Evolutionary conservation across 148 eudicot species (phyloP).

Genomic region (Persicaria tinctoria): DNA sequence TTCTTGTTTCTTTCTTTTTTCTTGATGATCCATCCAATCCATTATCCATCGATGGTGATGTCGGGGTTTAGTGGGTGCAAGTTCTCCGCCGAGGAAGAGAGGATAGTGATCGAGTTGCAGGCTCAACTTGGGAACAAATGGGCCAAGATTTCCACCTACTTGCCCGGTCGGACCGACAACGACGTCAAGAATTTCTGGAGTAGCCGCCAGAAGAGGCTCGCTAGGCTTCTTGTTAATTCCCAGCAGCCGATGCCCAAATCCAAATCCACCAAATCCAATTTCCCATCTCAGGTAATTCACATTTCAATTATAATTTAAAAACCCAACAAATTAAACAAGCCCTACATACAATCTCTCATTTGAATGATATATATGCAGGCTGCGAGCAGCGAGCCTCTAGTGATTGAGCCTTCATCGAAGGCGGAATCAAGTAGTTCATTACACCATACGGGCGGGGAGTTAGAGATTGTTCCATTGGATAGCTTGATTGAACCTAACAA

Average conservation of each 20-base stretch:
- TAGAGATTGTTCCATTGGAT: too few relatives aligned
- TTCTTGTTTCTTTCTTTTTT: not conserved
- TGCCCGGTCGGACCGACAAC: constrained; percentile 62
- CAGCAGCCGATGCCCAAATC: not conserved
- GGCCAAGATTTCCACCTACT: constrained; percentile 48
- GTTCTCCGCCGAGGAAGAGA: constrained; percentile 55
- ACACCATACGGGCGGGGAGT: too few relatives aligned
- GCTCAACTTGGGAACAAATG: constrained; percentile 54
- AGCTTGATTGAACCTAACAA: too few relatives aligned
- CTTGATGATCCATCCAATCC: not conserved
- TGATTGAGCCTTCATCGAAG: too few relatives aligned
- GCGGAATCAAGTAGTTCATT: too few relatives aligned
- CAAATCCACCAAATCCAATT: not conserved
- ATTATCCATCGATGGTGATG: not conserved
- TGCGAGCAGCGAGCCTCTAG: too few relatives aligned
- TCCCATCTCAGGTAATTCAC: not conserved
- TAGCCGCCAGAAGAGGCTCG: constrained; percentile 55
- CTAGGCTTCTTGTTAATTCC: constrained; percentile 26
- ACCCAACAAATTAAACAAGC: too few relatives aligned
- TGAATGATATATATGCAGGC: too few relatives aligned
- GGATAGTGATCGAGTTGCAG: constrained; percentile 50
- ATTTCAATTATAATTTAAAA: not conserved
- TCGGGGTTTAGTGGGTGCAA: constrained; percentile 33
- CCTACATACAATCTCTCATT: too few relatives aligned
- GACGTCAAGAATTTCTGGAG: constrained; percentile 85